phyloP scores from a whole-genome alignment of 495 filamentous ascomycete species.

The Penicillium cataractarum region DNA sequence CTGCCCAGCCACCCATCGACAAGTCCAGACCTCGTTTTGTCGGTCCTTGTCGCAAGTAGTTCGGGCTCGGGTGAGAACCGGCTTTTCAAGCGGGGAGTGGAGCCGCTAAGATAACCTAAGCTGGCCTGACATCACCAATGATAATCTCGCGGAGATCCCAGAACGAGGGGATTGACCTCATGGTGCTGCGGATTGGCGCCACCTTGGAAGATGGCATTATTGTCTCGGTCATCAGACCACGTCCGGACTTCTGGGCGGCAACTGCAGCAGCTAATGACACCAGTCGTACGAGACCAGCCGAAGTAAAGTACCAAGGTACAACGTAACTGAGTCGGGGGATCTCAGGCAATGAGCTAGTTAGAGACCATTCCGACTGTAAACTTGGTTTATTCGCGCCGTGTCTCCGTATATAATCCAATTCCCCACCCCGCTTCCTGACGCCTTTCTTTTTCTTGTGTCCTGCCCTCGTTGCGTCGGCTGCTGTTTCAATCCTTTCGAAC shows the following conservation, averaged over 20 bases:
- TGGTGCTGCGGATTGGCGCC: conserved; percentile 7
- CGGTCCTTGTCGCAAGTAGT: background rate
- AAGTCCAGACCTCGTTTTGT: background rate
- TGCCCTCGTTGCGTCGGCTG: background rate
- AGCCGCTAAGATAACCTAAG: conserved; percentile 12
- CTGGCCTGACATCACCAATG: conserved; percentile 10
- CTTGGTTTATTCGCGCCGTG: background rate
- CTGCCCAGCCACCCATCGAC: too few species aligned
- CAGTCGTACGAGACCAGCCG: background rate
- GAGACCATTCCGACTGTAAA: background rate
- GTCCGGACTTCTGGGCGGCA: background rate
- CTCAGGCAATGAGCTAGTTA: background rate
- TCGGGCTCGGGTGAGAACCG: background rate
- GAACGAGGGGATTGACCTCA: conserved; percentile 13
- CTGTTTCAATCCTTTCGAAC: background rate
- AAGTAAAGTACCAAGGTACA: conserved; percentile 3
- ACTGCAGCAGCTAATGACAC: background rate
- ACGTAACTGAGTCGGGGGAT: background rate
- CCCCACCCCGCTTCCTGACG: background rate
- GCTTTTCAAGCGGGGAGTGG: conserved; percentile 1
- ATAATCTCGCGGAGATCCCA: background rate
- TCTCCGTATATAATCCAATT: background rate
- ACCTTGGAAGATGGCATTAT: background rate
- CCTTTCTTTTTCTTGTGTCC: conserved; percentile 3
- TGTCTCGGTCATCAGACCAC: conserved; percentile 8